Evolutionary conservation across 495 filamentous ascomycete species (phyloP), one percentile per base, ranked within the genome.

Genomic region (Amorphotheca resinae): DNA sequence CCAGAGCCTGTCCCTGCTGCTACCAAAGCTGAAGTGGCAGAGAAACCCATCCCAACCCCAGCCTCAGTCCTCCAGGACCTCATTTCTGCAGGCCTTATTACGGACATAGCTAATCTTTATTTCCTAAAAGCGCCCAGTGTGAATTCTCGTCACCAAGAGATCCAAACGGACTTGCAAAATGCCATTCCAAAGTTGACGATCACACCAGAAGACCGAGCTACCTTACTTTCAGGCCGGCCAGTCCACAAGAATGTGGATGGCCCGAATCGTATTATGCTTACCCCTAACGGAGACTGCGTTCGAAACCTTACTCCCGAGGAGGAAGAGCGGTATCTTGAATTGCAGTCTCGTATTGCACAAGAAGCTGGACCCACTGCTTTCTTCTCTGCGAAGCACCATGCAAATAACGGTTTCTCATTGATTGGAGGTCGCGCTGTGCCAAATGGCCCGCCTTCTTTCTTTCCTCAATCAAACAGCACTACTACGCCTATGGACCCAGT

Each of bases 281-380:
- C 83, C 1, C 84, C 87, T 2, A 78, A 81, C 44, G 86, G 87
- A 3, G 76, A 79, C 42, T 80, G 82, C 41, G 67, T 95, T 21
- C 76, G 76, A 28, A 84, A 86, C 48, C 65, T 98, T 16, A 80
- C 72, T 9, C 55, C 68, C 11, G 80, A 83, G 22, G 83, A 93
- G 54, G 86, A 93, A 47, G 69, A 81, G 17, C 73, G 79, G 7
- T 89, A 84, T 45, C 63, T 95, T 11, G 67, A 75, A 40, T 68
- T 93, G 0, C 84, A 94, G 59, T 68, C 74, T 45, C 68, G 62
- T 38, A 63, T 82, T 36, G 63, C 67, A 4, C 56, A 65, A 22
- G 60, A 62, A 0, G 48, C 51, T 22, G 64, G 51, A 17, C 69
- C 70, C 0, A 64, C 67, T 6, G 63, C 68, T 8, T 76, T 73